A percentile compares a stretch with the other conserved stretches of the same genome.
These are phyloP conservation scores for Biancaea sappan DNA, from an alignment of 306 rosid species.

Conservation along the genomic window DNA sequence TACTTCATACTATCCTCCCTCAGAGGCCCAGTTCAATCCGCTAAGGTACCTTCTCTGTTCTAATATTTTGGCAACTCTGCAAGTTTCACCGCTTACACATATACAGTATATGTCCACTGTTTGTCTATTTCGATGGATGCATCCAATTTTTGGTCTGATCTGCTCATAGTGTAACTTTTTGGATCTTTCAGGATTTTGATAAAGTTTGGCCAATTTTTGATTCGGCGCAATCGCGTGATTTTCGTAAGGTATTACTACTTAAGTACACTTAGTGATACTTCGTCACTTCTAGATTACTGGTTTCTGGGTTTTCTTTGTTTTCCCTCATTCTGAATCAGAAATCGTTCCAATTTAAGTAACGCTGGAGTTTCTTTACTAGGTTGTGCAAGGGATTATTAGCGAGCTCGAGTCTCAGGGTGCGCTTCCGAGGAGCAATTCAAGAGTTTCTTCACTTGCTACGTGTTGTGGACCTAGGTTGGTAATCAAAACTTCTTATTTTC, in stretches of 20 bases:
- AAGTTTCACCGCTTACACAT: not conserved
- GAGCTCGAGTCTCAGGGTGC: constrained; percentile 99
- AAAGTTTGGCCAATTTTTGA: constrained; percentile 99
- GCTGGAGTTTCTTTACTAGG: constrained; percentile 50
- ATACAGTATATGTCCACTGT: not conserved
- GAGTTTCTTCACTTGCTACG: constrained; percentile 97
- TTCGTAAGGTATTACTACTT: constrained; percentile 70
- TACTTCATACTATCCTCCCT: constrained; percentile 95
- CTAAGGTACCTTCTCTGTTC: constrained; percentile 52
- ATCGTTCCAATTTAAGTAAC: constrained; percentile 18
- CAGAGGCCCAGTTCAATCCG: constrained; percentile 91
- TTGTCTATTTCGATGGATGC: not conserved
- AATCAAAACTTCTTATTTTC: not conserved
- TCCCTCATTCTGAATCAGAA: constrained; percentile 1
- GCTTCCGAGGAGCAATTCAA: constrained; percentile 95
- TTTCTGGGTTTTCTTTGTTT: not conserved
- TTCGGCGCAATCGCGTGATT: constrained; percentile 94
- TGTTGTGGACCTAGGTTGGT: constrained; percentile 99
- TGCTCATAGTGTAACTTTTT: not conserved
- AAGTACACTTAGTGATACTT: not conserved
- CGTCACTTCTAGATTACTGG: not conserved
- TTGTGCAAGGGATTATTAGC: constrained; percentile 92
- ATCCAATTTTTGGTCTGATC: constrained; percentile 24
- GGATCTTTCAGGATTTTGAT: constrained; percentile 87
- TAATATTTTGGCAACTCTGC: not conserved